Evolutionary conservation across 2,329 filamentous ascomycete species (phyloP), one percentile per base, ranked within the genome.

Genomic region (Epichloe hybrida): DNA sequence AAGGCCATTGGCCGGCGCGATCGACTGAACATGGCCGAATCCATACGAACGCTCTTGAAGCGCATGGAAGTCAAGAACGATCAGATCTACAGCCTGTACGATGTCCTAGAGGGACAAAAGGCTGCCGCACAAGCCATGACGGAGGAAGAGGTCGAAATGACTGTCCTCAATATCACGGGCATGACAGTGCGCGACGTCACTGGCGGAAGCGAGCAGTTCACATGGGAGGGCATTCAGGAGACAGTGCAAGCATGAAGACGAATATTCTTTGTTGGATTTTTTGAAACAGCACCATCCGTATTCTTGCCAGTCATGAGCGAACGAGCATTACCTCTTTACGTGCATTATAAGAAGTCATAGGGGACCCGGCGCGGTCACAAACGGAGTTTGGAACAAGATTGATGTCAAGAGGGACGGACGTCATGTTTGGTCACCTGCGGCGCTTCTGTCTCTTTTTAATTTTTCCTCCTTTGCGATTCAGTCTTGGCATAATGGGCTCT

Each of bases 11-110:
- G 80, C 50, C 81, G 79, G 56, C 76, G 80, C 36, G 78, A 82
- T 58, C 78, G 86, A 53, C 76, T 81, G 54, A 67, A 69, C 4
- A 65, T 89, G 50, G 75, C 78, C 31, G 72, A 71, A 31, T 76
- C 76, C 51, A 83, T 91, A 36, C 74, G 81, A 54, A 70, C 70
- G 21, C 61, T 88, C 20, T 69, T 84, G 41, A 74, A 74, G 54
- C 74, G 77, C 49, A 77, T 88, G 23, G 84, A 89, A 59, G 74
- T 77, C 60, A 88, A 90, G 66, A 80, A 81, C 27, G 83, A 86
- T 54, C 85, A 90, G 64, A 82, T 95, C 41, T 94, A 95, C 67
- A 77, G 80, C 41, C 72, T 95, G 13, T 87, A 90, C 58, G 88
- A 95, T 63, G 87, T 93, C 1, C 72, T 93, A 0, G 87, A 91